phyloP scores from a whole-genome alignment of 1,284 basidiomycete genomes.

The Cystobasidium pallidum region DNA sequence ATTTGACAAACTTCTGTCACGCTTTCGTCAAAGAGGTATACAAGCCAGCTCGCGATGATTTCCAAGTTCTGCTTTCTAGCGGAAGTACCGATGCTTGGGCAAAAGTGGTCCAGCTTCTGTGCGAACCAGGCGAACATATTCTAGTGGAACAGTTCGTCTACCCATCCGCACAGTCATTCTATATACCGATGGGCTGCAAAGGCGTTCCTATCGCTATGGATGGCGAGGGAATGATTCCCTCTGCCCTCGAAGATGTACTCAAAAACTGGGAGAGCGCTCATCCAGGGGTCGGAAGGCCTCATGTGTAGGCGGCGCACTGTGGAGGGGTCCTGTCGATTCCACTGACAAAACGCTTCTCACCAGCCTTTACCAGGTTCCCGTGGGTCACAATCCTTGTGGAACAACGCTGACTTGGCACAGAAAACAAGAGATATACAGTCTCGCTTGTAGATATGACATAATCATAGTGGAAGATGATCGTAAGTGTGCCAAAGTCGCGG shows the following conservation, averaged over 20 bases:
- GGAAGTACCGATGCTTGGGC: slow-evolving; percentile 78
- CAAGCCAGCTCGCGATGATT: slow-evolving; percentile 71
- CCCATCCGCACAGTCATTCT: slow-evolving; percentile 57
- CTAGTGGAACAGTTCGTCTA: slow-evolving; percentile 65
- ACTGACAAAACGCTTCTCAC: neutral
- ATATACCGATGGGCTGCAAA: slow-evolving; percentile 61
- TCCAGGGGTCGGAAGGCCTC: slow-evolving; percentile 66
- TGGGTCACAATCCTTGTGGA: slow-evolving; percentile 80
- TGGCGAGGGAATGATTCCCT: slow-evolving; percentile 68
- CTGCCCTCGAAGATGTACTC: slow-evolving; percentile 66
- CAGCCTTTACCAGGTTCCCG: slow-evolving; percentile 69
- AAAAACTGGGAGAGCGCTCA: slow-evolving; percentile 68
- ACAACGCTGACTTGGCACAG: slow-evolving; percentile 63
- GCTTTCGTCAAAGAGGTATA: slow-evolving; percentile 59
- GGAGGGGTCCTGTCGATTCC: neutral
- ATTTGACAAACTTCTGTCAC: slow-evolving; percentile 7
- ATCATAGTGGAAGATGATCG: slow-evolving; percentile 51
- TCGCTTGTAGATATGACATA: slow-evolving; percentile 74
- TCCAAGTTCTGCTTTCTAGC: slow-evolving; percentile 64
- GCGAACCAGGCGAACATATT: slow-evolving; percentile 73
- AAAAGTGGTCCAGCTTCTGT: slow-evolving; percentile 64
- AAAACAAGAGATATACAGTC: slow-evolving; percentile 76
- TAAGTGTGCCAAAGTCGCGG: slow-evolving; percentile 47
- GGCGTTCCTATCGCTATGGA: slow-evolving; percentile 72
- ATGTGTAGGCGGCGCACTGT: slow-evolving; percentile 57